A percentile compares a stretch with the other conserved stretches of the same genome.
Conservation (phyloP, 2,329 filamentous ascomycete genomes). For the Beauveria sp. region DNA sequence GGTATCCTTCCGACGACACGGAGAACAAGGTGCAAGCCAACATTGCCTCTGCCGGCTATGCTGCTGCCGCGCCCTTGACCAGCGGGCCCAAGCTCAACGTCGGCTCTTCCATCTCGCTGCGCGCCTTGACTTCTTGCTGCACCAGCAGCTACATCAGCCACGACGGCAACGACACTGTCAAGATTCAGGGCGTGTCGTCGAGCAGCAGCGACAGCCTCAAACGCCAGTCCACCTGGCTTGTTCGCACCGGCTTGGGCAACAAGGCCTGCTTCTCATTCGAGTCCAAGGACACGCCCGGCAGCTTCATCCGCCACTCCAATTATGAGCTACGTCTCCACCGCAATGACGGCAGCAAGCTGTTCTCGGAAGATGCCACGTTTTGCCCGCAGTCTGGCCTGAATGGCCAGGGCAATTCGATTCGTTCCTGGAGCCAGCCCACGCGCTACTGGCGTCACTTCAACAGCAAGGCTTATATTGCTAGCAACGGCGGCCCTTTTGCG, state of each 20-base stretch:
- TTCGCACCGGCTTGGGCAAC: conserved; percentile 47
- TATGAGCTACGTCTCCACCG: conserved; percentile 42
- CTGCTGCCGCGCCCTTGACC: conserved; percentile 34
- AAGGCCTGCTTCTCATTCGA: conserved; percentile 54
- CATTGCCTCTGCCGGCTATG: conserved; percentile 52
- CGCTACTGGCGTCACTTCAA: conserved; percentile 49
- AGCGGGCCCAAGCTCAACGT: conserved; percentile 39
- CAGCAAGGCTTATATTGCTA: conserved; percentile 22
- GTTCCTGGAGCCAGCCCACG: conserved; percentile 53
- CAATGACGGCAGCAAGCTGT: conserved; percentile 48
- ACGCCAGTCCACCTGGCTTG: conserved; percentile 44
- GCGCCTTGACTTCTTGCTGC: conserved; percentile 46
- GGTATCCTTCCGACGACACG: conserved; percentile 52
- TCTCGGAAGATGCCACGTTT: conserved; percentile 56
- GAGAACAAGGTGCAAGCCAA: conserved; percentile 53
- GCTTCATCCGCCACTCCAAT: conserved; percentile 48
- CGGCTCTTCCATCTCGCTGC: conserved; percentile 47
- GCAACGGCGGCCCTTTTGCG: conserved; percentile 34
- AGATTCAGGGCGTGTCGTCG: conserved; percentile 47
- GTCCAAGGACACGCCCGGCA: conserved; percentile 48
- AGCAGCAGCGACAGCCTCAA: conserved; percentile 42
- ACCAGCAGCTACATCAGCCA: conserved; percentile 49
- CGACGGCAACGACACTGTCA: conserved; percentile 31
- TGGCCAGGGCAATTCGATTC: conserved; percentile 43
- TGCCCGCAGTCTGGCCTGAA: conserved; percentile 46